Evolutionary conservation across 192 early-diverging fungal genomes (phyloP), one percentile per base, ranked within the genome.

Genomic region (Endogone sp.): DNA sequence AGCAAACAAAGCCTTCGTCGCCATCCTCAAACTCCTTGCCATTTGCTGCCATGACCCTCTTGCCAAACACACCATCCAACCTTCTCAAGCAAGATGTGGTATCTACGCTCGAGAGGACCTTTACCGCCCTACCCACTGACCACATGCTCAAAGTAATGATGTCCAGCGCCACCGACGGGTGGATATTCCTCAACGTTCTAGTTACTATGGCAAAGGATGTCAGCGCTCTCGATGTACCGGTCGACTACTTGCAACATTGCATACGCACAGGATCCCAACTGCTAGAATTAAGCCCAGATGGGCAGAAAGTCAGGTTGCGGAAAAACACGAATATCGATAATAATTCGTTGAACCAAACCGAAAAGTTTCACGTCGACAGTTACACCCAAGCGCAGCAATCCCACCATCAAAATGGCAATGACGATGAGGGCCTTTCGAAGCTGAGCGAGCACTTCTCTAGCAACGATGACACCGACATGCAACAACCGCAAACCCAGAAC

Each of bases 181-280:
- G 37, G 37, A 1, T 49, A 16, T 49, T 1, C 16, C 37, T 49
- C 37, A 49, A 49, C 0, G 1, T 49, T 49, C 37, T 49, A 16
- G 37, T 11, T 16, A 16, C 0, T 16, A 49, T 49, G 37, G 37
- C 55, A 9, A 67, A 27, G 22, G 65, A 67, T 2, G 29, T 67
- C 22, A 54, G 56, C 29, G 65, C 44, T 22, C 56, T 67, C 56
- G 59, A 56, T 57, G 31, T 67, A 11, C 65, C 65, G n/a, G 22
- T 67, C 2, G 59, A 30, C 23, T 67, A 67, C 30, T 30, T 67
- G 11, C 65, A 30, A 29, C 65, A 67, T 67, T 67, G 65, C 55
- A 16, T 67, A 28, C 65, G 65, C 3, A 24, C 56, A 29, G 55
- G 65, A 22, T 59, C 28, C 32, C 65, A 31, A 21, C 37, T 31